These are phyloP conservation scores for Phanerodontia chrysosporium DNA, from an alignment of 768 basidiomycete species.

Conservation along the genomic window DNA sequence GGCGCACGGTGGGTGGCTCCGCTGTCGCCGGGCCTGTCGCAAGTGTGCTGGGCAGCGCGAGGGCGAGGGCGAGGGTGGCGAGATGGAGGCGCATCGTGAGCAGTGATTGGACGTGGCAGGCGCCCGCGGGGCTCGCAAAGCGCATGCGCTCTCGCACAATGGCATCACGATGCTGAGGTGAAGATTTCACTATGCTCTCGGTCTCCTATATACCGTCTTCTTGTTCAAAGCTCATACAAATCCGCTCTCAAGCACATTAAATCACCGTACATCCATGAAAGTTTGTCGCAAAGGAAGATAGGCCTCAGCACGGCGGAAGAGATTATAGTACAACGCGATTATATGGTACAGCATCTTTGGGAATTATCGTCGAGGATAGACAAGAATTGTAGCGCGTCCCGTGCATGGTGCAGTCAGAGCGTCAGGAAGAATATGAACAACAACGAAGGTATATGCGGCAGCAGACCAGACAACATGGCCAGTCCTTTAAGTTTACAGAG, in stretches of 20 bases:
- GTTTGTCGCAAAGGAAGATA: too few relatives aligned
- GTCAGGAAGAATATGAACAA: not conserved
- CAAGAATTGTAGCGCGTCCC: not conserved
- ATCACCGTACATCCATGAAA: too few relatives aligned
- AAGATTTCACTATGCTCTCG: too few relatives aligned
- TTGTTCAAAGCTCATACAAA: too few relatives aligned
- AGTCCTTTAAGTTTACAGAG: not conserved
- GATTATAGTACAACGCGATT: not conserved
- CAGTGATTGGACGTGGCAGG: too few relatives aligned
- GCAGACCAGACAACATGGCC: not conserved
- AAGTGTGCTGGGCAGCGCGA: not conserved
- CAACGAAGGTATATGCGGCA: not conserved
- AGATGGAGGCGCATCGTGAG: not conserved
- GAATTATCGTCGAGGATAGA: not conserved
- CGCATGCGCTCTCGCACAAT: too few relatives aligned
- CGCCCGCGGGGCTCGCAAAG: too few relatives aligned
- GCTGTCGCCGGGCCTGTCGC: not conserved
- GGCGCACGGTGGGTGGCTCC: conserved; percentile 13
- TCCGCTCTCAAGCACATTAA: too few relatives aligned
- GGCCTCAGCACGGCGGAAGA: too few relatives aligned
- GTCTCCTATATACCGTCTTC: too few relatives aligned
- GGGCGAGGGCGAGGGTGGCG: not conserved
- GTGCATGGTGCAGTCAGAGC: not conserved
- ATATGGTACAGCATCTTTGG: conserved; percentile 1
- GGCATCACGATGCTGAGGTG: too few relatives aligned